Conservation (phyloP, 2,329 filamentous ascomycete genomes). For the Pseudocercospora cruenta region DNA sequence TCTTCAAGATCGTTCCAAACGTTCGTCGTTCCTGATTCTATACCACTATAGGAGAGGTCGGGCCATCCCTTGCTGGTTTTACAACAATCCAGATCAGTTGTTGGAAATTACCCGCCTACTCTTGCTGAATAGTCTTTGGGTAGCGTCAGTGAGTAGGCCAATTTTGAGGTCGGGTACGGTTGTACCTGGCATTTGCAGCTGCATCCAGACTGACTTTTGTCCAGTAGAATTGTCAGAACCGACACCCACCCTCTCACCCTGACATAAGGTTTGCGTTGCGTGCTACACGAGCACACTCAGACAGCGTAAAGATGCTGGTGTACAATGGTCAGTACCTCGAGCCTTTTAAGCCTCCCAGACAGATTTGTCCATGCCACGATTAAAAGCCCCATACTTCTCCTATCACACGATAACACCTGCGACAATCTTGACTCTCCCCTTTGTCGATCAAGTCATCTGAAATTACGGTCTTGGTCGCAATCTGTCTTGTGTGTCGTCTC, state of each 20-base stretch:
- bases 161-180: slow-evolving; percentile 26
- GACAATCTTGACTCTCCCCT: slow-evolving; percentile 20
- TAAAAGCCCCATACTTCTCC: slow-evolving; percentile 37
- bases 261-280: slow-evolving; percentile 28
- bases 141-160: slow-evolving; percentile 19
- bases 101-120: slow-evolving; percentile 34
- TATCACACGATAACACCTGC: slow-evolving; percentile 14
- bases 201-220: slow-evolving; percentile 27
- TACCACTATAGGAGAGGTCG: slow-evolving; percentile 20
- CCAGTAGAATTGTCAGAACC: slow-evolving; percentile 31
- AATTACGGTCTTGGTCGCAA: slow-evolving; percentile 13
- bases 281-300: slow-evolving; percentile 29
- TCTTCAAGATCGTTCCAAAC: slow-evolving; percentile 20
- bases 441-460: slow-evolving; percentile 26
- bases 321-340: slow-evolving; percentile 36
- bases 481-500: slow-evolving; percentile 31
- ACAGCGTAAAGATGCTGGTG: slow-evolving; percentile 31
- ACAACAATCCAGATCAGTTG: slow-evolving; percentile 35
- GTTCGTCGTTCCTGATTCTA: slow-evolving; percentile 19
- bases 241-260: slow-evolving; percentile 34
- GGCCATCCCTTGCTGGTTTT: slow-evolving; percentile 32
- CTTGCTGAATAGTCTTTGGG: slow-evolving; percentile 22
- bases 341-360: slow-evolving; percentile 22
- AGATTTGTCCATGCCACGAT: slow-evolving; percentile 26
- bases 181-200: slow-evolving; percentile 38